Evolutionary conservation across 176 grass and related monocot genomes (phyloP).

Genomic region (Triticum turgidum): DNA sequence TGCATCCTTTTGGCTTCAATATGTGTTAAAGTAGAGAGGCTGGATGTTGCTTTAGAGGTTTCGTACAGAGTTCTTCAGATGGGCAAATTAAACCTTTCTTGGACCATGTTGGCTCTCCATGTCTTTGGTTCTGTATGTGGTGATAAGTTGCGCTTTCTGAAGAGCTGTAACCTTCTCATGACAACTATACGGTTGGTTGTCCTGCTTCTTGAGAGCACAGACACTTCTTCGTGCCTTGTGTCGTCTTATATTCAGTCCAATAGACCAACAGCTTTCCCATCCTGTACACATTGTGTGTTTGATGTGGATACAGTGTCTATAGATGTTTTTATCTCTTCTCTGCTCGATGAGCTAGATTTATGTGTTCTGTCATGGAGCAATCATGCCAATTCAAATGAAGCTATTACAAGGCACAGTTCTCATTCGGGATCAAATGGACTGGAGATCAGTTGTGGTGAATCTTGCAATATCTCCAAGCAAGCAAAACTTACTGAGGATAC

Average conservation of each 20-base stretch:
- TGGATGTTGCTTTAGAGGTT: slow-evolving; percentile 56
- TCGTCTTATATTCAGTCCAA: slow-evolving; percentile 38
- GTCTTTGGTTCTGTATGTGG: slow-evolving; percentile 68
- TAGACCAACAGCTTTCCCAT: slow-evolving; percentile 39
- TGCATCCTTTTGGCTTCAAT: slow-evolving; percentile 72
- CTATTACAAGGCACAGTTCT: slow-evolving; percentile 21
- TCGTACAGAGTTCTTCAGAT: slow-evolving; percentile 73
- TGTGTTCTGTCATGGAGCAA: slow-evolving; percentile 46
- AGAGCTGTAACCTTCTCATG: slow-evolving; percentile 49
- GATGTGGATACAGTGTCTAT: slow-evolving; percentile 35
- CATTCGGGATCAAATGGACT: slow-evolving; percentile 34
- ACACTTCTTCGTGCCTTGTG: slow-evolving; percentile 28
- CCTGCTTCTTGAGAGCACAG: slow-evolving; percentile 49
- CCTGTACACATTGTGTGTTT: slow-evolving; percentile 73
- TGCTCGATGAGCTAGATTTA: slow-evolving; percentile 64
- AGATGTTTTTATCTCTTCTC: slow-evolving; percentile 53
- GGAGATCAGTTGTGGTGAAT: slow-evolving; percentile 41
- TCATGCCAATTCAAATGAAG: slow-evolving; percentile 26
- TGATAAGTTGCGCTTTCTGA: slow-evolving; percentile 54
- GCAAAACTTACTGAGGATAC: slow-evolving; percentile 29
- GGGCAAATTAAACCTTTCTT: slow-evolving; percentile 58
- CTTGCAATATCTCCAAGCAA: slow-evolving; percentile 60
- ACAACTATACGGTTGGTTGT: slow-evolving; percentile 60
- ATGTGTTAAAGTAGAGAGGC: slow-evolving; percentile 49
- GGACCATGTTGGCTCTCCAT: slow-evolving; percentile 67